Base-by-base conservation (phyloP, 768 basidiomycete genomes). In the Amylocystis lapponica region DNA sequence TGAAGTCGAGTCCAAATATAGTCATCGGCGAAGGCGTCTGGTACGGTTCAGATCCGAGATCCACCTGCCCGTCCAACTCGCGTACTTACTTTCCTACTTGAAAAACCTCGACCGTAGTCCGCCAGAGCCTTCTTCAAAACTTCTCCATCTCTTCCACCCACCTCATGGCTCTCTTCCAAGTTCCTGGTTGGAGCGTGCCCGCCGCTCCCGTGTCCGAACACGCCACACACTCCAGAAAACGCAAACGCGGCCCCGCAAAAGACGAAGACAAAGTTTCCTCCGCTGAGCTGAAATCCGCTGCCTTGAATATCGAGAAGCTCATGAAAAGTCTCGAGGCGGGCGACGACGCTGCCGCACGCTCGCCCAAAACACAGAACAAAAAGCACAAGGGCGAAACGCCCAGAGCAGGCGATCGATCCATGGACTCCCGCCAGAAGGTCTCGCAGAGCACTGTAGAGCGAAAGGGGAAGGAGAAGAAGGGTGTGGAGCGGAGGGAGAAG, bases 281-380 rank as follows among this genome's bases (percentile, higher is more conserved):
- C 52, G 16, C 31, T 11, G 54, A 58, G 36, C 44, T 62, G 0
- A 48, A 57, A 11, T 26, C 40, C 9, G 63, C 60, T 5, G 48
- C 53, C 19, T 50, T 62, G 39, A 67, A 67, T 48, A 46, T 69
- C 39, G 64, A 65, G 33, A 64, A 60, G 38, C 50, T 66, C n/a
- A 53, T 66, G 57, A 53, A 57, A 38, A 55, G 52, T 25, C 50
- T 61, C 20, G 46, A 51, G 11, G 49, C 54, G 53, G 41, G 56
- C 47, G 26, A 44, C 34, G 34, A 36, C 22, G 48, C 48, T 10
- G 44, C 25, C 11, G 16, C 36, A 19, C 30, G 21, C 17, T 22
- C 21, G 3, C 46, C 46, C 25, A 42, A 1, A 29, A 51, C 51
- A 43, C 54, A 51, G 41, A 47, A 47, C 37, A 48, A 48, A 36